Evolutionary conservation across 2,329 filamentous ascomycete genomes (phyloP).

Genomic region (Colletotrichum cereale): DNA sequence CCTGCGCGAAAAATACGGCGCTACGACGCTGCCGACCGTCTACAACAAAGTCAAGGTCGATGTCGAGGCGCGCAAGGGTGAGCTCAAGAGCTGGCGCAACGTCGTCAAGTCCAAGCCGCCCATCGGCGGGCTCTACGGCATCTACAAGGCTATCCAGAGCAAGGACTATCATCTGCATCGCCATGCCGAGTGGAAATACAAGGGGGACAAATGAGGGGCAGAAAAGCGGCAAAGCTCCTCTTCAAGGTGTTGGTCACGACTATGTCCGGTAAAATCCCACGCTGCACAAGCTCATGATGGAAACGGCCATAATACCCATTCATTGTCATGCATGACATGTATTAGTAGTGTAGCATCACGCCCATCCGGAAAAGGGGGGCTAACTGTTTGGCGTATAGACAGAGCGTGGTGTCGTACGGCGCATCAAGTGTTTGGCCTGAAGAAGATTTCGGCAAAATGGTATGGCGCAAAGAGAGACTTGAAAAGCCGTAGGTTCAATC

Average conservation of each 20-base stretch:
- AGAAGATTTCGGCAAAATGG: not conserved
- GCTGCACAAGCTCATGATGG: not conserved
- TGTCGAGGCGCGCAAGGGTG: constrained; percentile 57
- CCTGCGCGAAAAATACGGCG: constrained; percentile 73
- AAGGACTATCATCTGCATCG: constrained; percentile 68
- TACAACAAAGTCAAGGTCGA: constrained; percentile 78
- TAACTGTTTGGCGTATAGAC: constrained; percentile 4
- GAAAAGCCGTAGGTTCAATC: constrained; percentile 3
- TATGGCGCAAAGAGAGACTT: not conserved
- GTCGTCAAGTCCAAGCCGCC: constrained; percentile 65
- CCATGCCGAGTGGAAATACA: constrained; percentile 66
- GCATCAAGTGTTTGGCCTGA: not conserved
- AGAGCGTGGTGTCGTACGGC: too few species aligned
- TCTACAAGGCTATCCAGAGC: constrained; percentile 70
- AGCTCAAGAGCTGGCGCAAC: constrained; percentile 54
- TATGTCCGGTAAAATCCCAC: not conserved
- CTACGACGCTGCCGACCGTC: constrained; percentile 72
- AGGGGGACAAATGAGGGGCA: constrained; percentile 44
- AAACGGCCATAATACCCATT: constrained; percentile 1
- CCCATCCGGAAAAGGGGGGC: not conserved
- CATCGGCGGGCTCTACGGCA: constrained; percentile 69
- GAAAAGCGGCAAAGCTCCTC: not conserved
- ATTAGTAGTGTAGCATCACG: constrained; percentile 12
- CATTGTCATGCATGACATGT: constrained; percentile 8
- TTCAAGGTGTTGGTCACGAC: not conserved